Conservation (phyloP, 176 grass and related monocot genomes). For the Phoenix roebelenii region DNA sequence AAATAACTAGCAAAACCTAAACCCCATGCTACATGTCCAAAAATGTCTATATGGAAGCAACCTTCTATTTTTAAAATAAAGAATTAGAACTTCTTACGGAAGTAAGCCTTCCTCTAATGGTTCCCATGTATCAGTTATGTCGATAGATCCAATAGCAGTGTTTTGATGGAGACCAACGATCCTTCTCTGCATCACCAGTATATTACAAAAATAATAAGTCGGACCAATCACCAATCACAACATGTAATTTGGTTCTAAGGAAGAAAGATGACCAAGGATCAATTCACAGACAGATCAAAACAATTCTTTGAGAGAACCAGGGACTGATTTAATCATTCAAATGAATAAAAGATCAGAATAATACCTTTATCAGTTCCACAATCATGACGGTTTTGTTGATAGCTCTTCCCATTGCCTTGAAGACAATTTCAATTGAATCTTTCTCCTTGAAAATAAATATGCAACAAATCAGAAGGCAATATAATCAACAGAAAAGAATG, state of each 20-base stretch:
- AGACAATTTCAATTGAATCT: constrained; percentile 51
- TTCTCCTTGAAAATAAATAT: constrained; percentile 40
- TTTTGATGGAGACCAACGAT: constrained; percentile 69
- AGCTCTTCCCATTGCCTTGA: constrained; percentile 83
- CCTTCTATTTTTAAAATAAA: constrained; percentile 5
- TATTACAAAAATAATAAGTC: neutral
- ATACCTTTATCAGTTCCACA: constrained; percentile 79
- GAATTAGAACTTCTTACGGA: constrained; percentile 35
- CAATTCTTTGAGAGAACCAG: neutral
- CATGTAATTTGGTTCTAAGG: no score
- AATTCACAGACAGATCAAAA: constrained; percentile 9
- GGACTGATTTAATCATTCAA: no score
- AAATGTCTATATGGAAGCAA: neutral
- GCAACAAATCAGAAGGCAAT: no score
- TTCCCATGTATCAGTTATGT: constrained; percentile 88
- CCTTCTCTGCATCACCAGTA: constrained; percentile 52
- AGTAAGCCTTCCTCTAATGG: constrained; percentile 92
- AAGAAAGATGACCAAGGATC: constrained; percentile 3
- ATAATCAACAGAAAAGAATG: no score
- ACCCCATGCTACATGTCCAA: no score
- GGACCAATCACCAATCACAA: no score
- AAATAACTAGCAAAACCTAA: no score
- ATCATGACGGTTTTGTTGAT: constrained; percentile 81
- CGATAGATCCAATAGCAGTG: constrained; percentile 52
- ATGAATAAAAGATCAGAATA: neutral